These are phyloP conservation scores for Dendrothele bispora DNA, from an alignment of 768 basidiomycete genomes.

Conservation along the genomic window DNA sequence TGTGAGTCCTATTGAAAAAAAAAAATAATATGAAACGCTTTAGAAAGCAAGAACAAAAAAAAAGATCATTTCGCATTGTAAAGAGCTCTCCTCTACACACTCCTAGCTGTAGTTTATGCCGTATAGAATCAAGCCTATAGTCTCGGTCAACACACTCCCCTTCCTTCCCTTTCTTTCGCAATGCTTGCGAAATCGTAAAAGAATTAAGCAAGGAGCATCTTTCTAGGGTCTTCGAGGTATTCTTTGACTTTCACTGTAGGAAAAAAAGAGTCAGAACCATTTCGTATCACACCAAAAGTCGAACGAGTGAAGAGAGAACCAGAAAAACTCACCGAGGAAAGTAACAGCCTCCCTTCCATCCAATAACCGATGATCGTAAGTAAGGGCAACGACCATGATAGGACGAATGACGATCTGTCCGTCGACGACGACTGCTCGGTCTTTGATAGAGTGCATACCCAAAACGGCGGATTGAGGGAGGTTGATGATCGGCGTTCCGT, in stretches of 20 bases:
- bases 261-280: slow-evolving; percentile 6
- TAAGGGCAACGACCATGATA: slow-evolving; percentile 92
- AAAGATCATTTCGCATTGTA: too few species aligned
- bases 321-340: slow-evolving; percentile 79
- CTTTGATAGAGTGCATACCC: slow-evolving; percentile 93
- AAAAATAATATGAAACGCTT: too few species aligned
- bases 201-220: slow-evolving; percentile 68
- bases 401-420: slow-evolving; percentile 96
- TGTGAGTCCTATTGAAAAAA: too few species aligned
- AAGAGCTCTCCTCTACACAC: too few species aligned
- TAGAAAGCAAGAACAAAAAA: too few species aligned
- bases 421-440: slow-evolving; percentile 85
- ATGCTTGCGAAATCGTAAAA: too few species aligned
- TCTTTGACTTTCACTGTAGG: slow-evolving; percentile 82
- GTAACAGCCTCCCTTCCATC: slow-evolving; percentile 96
- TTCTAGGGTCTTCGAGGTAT: slow-evolving; percentile 92
- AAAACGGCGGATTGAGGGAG: slow-evolving; percentile 93
- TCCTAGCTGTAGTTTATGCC: too few species aligned
- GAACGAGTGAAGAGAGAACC: neutral
- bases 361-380: slow-evolving; percentile 93
- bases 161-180: too few species aligned
- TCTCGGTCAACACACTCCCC: too few species aligned
- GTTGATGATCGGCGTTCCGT: slow-evolving; percentile 99
- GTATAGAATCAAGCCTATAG: too few species aligned
- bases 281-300: neutral